Conservation (phyloP, 2,329 filamentous ascomycete species). For the Scytalidium lignicola region DNA sequence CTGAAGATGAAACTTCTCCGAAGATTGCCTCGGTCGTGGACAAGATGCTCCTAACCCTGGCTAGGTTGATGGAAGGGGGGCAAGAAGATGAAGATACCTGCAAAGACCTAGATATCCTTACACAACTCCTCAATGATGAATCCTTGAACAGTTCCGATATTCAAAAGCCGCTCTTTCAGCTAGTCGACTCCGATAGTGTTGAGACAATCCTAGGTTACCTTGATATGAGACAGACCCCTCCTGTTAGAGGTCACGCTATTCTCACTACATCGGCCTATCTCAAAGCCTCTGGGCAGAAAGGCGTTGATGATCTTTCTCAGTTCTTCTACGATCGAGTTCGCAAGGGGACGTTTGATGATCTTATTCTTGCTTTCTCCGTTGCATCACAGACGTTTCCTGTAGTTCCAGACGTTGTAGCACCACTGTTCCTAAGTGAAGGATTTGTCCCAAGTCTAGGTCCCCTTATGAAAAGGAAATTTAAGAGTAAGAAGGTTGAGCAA, state of each 20-base stretch:
- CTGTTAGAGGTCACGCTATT: slow-evolving; percentile 75
- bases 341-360: slow-evolving; percentile 77
- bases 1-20: slow-evolving; percentile 2
- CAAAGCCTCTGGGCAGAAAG: slow-evolving; percentile 67
- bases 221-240: slow-evolving; percentile 72
- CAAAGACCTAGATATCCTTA: slow-evolving; percentile 51
- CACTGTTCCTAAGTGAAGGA: slow-evolving; percentile 81
- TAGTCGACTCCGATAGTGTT: slow-evolving; percentile 68
- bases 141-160: slow-evolving; percentile 14
- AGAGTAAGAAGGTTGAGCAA: slow-evolving; percentile 79
- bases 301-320: slow-evolving; percentile 62
- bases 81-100: slow-evolving; percentile 73
- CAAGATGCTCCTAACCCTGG: slow-evolving; percentile 52
- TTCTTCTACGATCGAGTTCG: slow-evolving; percentile 71
- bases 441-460: slow-evolving; percentile 75
- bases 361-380: slow-evolving; percentile 90
- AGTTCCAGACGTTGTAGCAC: slow-evolving; percentile 66
- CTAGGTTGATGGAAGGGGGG: slow-evolving; percentile 85
- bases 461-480: slow-evolving; percentile 73
- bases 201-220: slow-evolving; percentile 83
- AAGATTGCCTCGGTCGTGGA: slow-evolving; percentile 24
- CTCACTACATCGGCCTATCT: slow-evolving; percentile 80
- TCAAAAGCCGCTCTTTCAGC: slow-evolving; percentile 39
- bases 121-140: slow-evolving; percentile 53
- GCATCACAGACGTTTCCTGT: slow-evolving; percentile 84